Evolutionary conservation across 1,284 basidiomycete genomes (phyloP).

Genomic region (Malassezia pachydermatis): DNA sequence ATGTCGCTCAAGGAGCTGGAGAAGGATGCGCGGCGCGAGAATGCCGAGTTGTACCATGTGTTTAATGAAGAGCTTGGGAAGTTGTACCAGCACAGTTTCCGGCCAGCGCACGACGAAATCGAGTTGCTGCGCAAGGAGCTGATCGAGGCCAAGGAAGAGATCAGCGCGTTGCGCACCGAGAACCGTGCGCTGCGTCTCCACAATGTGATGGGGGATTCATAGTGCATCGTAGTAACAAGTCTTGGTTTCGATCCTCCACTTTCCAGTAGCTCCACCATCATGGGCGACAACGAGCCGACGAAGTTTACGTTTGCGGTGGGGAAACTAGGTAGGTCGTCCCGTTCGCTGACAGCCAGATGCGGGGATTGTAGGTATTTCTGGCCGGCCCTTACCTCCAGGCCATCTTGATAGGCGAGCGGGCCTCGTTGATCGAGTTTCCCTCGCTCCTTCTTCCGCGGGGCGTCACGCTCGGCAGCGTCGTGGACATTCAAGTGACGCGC

Average conservation of each 20-base stretch:
- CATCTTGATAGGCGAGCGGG: conserved; percentile 46
- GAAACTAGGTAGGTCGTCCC: conserved; percentile 31
- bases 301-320: conserved; percentile 44
- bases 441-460: conserved; percentile 41
- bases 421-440: conserved; percentile 48
- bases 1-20: conserved; percentile 37
- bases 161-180: conserved; percentile 23
- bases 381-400: too few species aligned
- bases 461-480: conserved; percentile 40
- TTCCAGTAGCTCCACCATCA: too few species aligned
- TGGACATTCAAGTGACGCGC: conserved; percentile 41
- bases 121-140: conserved; percentile 25
- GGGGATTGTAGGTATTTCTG: conserved; percentile 14
- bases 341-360: conserved; percentile 12
- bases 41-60: conserved; percentile 42
- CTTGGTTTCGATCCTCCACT: too few species aligned
- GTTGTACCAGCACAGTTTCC: conserved; percentile 39
- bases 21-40: conserved; percentile 39
- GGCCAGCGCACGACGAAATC: conserved; percentile 32
- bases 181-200: conserved; percentile 21
- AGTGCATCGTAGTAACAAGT: too few species aligned
- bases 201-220: background rate
- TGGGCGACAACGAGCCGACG: conserved; percentile 5
- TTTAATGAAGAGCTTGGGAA: conserved; percentile 46
- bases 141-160: conserved; percentile 24